Conservation (phyloP, 2,329 filamentous ascomycete species). For the Graphium sp. region DNA sequence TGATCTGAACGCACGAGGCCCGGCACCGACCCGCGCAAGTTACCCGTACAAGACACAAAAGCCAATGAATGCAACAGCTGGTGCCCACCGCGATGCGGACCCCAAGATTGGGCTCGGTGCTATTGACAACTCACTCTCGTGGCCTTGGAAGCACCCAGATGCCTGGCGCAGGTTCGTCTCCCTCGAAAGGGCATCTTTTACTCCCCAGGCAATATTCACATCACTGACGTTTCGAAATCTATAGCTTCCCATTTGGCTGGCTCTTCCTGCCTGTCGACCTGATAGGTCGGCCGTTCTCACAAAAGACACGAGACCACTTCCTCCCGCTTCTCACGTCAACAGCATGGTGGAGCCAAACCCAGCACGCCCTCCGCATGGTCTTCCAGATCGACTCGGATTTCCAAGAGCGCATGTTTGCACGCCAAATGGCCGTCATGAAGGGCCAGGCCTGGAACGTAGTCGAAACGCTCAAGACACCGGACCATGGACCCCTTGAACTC, state of each 20-base stretch:
- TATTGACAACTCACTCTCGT: constrained; percentile 95
- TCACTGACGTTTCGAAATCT: constrained; percentile 8
- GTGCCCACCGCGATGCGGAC: constrained; percentile 23
- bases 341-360: constrained; percentile 93
- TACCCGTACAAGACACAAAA: constrained; percentile 64
- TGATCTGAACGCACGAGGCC: constrained; percentile 24
- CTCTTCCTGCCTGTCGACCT: constrained; percentile 91
- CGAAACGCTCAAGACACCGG: constrained; percentile 81
- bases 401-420: constrained; percentile 97
- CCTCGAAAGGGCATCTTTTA: not conserved
- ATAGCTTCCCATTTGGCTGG: constrained; percentile 96
- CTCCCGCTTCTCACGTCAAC: constrained; percentile 89
- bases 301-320: constrained; percentile 86
- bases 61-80: constrained; percentile 62
- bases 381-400: constrained; percentile 92
- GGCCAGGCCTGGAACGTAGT: constrained; percentile 99
- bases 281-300: constrained; percentile 90
- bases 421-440: constrained; percentile 97
- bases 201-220: too few relatives aligned
- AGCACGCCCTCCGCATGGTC: constrained; percentile 66
- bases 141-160: constrained; percentile 98
- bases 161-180: constrained; percentile 45
- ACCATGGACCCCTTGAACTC: constrained; percentile 86
- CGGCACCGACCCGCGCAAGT: constrained; percentile 23
- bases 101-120: constrained; percentile 67